Evolutionary conservation across 2,329 filamentous ascomycete species (phyloP).

Genomic region (Trichoderma arundinaceum): DNA sequence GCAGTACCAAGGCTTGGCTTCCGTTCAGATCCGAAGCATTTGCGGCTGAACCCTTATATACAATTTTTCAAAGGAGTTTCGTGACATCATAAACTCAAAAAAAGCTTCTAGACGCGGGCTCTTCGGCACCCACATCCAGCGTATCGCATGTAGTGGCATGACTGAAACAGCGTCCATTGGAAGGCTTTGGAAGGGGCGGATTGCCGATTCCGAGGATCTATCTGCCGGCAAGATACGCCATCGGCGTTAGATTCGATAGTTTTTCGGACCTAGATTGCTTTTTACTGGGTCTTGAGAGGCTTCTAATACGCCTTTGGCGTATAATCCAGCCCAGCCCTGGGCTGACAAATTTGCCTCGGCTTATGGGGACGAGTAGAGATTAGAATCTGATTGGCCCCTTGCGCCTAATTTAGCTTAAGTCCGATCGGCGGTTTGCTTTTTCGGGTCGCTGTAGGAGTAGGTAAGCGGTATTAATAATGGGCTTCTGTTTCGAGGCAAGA

Average conservation of each 20-base stretch:
- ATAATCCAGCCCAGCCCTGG: too few species aligned
- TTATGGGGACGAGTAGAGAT: neutral
- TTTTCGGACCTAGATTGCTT: conserved; percentile 1
- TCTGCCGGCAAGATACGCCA: neutral
- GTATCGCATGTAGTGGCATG: neutral
- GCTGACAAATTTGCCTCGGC: conserved; percentile 13
- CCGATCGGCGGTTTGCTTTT: neutral
- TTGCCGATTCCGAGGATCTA: conserved; percentile 6
- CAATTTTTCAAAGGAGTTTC: neutral
- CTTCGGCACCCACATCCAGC: neutral
- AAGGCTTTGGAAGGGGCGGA: neutral
- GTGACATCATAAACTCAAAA: conserved; percentile 15
- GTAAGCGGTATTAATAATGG: neutral
- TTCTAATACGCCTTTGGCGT: neutral
- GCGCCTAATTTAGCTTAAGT: neutral
- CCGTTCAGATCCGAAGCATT: neutral
- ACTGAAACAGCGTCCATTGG: too few species aligned
- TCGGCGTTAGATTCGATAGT: conserved; percentile 21
- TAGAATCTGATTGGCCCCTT: conserved; percentile 2
- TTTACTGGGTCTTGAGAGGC: neutral
- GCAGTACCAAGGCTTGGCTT: neutral
- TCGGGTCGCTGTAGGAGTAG: too few species aligned
- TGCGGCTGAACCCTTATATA: neutral
- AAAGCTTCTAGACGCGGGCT: neutral
- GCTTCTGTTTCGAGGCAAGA: too few species aligned